These are phyloP conservation scores for Russula earlei DNA, from an alignment of 768 basidiomycete species.

Conservation along the genomic window DNA sequence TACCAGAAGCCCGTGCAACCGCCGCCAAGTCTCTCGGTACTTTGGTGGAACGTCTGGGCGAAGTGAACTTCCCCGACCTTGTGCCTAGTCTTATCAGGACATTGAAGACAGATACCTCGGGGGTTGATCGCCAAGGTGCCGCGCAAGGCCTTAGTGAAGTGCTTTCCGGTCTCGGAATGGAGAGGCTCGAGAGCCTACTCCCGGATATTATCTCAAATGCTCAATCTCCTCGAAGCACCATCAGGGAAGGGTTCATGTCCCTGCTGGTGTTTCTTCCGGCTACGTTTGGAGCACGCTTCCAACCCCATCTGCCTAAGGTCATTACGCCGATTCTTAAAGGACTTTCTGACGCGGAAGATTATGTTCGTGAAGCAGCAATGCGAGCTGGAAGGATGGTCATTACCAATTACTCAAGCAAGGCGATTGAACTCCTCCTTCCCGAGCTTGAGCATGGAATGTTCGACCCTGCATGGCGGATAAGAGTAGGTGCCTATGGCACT, in stretches of 20 bases:
- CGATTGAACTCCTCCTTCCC: conserved; percentile 88
- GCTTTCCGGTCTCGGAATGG: conserved; percentile 93
- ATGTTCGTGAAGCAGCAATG: conserved; percentile 96
- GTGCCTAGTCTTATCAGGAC: conserved; percentile 83
- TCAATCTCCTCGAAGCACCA: conserved; percentile 79
- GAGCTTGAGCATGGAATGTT: conserved; percentile 95
- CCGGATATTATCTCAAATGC: conserved; percentile 92
- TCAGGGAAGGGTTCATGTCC: conserved; percentile 98
- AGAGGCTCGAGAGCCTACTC: conserved; percentile 84
- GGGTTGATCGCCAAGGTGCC: conserved; percentile 95
- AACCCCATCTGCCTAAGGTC: conserved; percentile 91
- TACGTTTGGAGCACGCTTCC: conserved; percentile 93
- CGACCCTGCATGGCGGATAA: conserved; percentile 88
- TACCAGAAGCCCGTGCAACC: conserved; percentile 94
- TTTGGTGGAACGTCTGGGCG: conserved; percentile 93
- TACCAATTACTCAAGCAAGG: conserved; percentile 83
- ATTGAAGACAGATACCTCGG: conserved; percentile 86
- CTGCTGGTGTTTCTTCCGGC: conserved; percentile 90
- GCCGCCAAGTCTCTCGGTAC: conserved; percentile 95
- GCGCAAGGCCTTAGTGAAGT: conserved; percentile 97
- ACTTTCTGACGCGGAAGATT: conserved; percentile 87
- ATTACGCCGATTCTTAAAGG: conserved; percentile 88
- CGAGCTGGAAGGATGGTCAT: conserved; percentile 98
- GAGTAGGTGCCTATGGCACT: conserved; percentile 41
- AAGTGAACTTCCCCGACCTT: conserved; percentile 89